Base-by-base conservation (phyloP, 2,329 filamentous ascomycete genomes). In the Verticillium albo-atrum region DNA sequence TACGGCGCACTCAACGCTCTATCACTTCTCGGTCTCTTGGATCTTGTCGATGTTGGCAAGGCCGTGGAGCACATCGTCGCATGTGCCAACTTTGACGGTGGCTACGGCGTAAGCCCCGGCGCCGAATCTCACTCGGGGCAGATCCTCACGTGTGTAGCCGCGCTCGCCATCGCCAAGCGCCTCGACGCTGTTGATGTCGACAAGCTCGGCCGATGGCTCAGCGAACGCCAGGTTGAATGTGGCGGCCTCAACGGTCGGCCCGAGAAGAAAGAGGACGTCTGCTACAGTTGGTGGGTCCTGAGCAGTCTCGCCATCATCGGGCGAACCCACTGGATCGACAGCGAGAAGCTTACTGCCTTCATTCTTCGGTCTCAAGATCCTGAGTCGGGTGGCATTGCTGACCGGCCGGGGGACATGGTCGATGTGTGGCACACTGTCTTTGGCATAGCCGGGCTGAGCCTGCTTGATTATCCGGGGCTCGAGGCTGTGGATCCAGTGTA, bases 201-300 rank as follows among this genome's bases (percentile, higher is more conserved):
- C 70, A 90, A 89, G 66, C 79, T 98, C 4, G 93, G 88, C 20
- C 85, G 87, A 55, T 99, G 95, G 95, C 80, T 99, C 58, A 96
- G 92, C 73, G 95, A 99, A 75, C 85, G 95, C 63, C 95, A 99
- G 72, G 80, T 96, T 28, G 84, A 91, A 10, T 89, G 88, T 54
- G 95, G 95, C 30, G 95, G 95, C 0, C 78, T 99, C 56, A 99
- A 99, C 71, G 95, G 95, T 3, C 84, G 95, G 55, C 95, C 95
- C 0, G 95, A 98, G 77, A 99, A 99, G 79, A 78, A 90, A 63
- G 94, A 97, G 72, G 95, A 99, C 72, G 94, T 97, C 15, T 99
- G 95, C 77, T 99, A 99, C 77, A 97, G 92, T 72, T 99, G 95
- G 95, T 99, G 95, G 95, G 95, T 98, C 52, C 79, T 94, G 70